A percentile compares a stretch with the other conserved stretches of the same genome.
These are phyloP conservation scores for Trichoderma parareesei DNA, from an alignment of 495 filamentous ascomycete species.

Conservation along the genomic window DNA sequence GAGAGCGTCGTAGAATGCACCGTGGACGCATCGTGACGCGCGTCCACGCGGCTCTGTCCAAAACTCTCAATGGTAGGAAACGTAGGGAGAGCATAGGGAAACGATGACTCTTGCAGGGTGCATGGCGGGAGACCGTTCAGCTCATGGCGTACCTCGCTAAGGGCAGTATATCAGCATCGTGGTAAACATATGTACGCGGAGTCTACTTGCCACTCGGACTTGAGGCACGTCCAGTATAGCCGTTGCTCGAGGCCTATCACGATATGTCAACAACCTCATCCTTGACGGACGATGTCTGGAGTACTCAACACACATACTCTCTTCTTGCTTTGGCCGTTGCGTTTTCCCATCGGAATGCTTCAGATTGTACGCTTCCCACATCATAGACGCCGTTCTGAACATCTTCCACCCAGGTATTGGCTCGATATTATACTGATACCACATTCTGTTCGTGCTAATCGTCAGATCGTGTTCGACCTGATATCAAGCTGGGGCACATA, in stretches of 20 bases:
- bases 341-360: neutral
- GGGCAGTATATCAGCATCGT: neutral
- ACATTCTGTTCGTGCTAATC: neutral
- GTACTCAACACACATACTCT: neutral
- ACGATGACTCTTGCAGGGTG: conserved; percentile 7
- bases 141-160: conserved; percentile 9
- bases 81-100: conserved; percentile 3
- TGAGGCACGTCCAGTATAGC: conserved; percentile 10
- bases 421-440: conserved; percentile 8
- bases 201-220: neutral
- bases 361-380: conserved; percentile 9
- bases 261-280: neutral
- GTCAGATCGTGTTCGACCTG: neutral
- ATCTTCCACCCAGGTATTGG: conserved; percentile 9
- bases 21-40: neutral
- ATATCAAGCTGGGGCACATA: neutral
- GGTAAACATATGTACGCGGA: neutral
- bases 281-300: neutral
- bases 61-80: neutral
- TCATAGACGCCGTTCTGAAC: conserved; percentile 8
- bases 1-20: neutral
- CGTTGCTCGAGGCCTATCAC: neutral
- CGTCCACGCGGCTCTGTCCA: neutral
- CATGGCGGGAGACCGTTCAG: conserved; percentile 4
- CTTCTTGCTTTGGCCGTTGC: neutral